Percentiles rank a stretch among this genome's conserved stretches.
phyloP scores from a whole-genome alignment of 768 basidiomycete species.

The Macrolepiota fuliginosa region DNA sequence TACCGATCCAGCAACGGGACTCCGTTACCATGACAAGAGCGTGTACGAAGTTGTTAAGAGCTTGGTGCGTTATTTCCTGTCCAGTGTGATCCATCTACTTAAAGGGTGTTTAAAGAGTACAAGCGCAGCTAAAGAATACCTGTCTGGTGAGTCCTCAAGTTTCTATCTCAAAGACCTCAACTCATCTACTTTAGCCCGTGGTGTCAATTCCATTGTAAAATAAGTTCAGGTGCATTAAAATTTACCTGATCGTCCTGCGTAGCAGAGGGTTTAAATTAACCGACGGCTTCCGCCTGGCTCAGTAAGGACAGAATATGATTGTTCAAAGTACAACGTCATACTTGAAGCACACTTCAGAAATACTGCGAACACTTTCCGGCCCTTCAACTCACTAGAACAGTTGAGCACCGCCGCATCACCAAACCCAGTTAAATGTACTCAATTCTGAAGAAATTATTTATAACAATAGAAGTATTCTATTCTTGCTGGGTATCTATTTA shows the following conservation, averaged over 20 bases:
- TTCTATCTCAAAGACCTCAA: background rate
- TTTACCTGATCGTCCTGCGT: background rate
- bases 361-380: too few species aligned
- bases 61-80: conserved; percentile 42
- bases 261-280: too few species aligned
- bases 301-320: too few species aligned
- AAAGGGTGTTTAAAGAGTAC: conserved; percentile 42
- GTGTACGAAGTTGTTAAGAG: conserved; percentile 82
- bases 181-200: conserved; percentile 28
- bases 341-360: too few species aligned
- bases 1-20: conserved; percentile 75
- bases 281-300: too few species aligned
- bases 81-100: background rate
- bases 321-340: too few species aligned
- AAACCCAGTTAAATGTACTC: too few species aligned
- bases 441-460: too few species aligned
- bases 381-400: too few species aligned
- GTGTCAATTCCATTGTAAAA: conserved; percentile 38
- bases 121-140: conserved; percentile 73
- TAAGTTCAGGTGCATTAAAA: conserved; percentile 14
- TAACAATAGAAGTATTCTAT: too few species aligned
- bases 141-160: conserved; percentile 45
- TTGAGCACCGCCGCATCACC: too few species aligned
- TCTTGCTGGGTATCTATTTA: too few species aligned
- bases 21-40: conserved; percentile 83